Evolutionary conservation across 805 yeast genomes (phyloP), one percentile per base, ranked within the genome.

Genomic region (Komagataella kurtzmanii): DNA sequence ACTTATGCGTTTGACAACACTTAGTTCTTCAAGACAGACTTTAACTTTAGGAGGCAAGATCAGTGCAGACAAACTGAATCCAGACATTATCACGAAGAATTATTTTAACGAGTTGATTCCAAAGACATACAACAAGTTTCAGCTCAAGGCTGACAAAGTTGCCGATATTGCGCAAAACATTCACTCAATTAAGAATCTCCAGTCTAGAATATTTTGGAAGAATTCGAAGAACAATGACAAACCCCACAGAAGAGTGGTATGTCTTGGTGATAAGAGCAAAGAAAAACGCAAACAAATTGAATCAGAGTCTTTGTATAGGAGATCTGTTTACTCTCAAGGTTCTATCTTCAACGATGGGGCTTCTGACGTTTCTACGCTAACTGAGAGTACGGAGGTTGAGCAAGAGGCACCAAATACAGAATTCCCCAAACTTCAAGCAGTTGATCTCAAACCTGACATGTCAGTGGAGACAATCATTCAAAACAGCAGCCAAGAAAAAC

Each of bases 11-110:
- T 71, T 90, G 12, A 76, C 85, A 0, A 75, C 86, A 3, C 69
- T 91, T 53, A 77, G 80, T 49, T 79, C 83, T 14, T 81, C 91
- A 1, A 77, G 97, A 56, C 88, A 86, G 57, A 87, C 97, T 0
- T 71, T 91, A 54, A 79, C 86, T n/a, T 65, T 91, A 49, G 65
- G 70, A 67, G 64, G 79, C 63, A 52, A 56, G 44, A 52, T 65
- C 17, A 61, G 67, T 8, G 65, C 67, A 46, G 69, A 65, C 54
- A 57, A 62, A 44, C 58, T 63, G 61, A 65, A 65, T 47, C 59
- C 58, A 21, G 63, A 65, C 52, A 52, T 64, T 8, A 65, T 65
- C 17, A 69, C 64, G 23, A 65, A 63, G 54, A 64, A 61, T 18
- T 68, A 59, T 56, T 61, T 60, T 44, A 65, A 60, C 54, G 61